Percentiles rank a stretch among this genome's conserved stretches.
Conservation (phyloP, 192 early-diverging fungal species). For the Jimgerdemannia flammicorona region DNA sequence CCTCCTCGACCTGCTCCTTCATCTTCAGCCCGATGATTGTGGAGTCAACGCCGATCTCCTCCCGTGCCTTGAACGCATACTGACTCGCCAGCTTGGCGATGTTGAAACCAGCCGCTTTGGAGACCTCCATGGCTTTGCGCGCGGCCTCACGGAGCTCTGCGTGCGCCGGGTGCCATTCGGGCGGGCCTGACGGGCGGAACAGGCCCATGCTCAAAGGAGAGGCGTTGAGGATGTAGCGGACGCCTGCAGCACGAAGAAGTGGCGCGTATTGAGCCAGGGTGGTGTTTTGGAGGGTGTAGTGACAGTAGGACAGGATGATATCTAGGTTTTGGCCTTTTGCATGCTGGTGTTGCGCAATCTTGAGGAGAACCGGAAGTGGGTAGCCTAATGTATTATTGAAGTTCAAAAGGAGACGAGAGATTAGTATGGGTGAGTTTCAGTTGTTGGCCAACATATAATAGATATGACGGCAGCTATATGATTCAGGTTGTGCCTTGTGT, state of each 20-base stretch:
- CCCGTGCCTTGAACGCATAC: slow-evolving; percentile 38
- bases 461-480: too few species aligned
- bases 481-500: neutral
- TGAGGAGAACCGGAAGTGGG: slow-evolving; percentile 57
- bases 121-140: slow-evolving; percentile 36
- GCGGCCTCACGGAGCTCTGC: slow-evolving; percentile 42
- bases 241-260: slow-evolving; percentile 48
- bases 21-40: slow-evolving; percentile 48
- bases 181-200: slow-evolving; percentile 37
- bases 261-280: slow-evolving; percentile 44
- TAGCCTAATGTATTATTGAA: slow-evolving; percentile 37
- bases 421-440: neutral
- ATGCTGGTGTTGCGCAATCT: slow-evolving; percentile 54
- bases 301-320: slow-evolving; percentile 65
- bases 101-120: slow-evolving; percentile 28
- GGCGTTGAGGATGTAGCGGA: slow-evolving; percentile 58
- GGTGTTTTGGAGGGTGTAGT: slow-evolving; percentile 66
- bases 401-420: neutral
- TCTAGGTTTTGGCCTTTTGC: slow-evolving; percentile 52
- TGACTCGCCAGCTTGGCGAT: slow-evolving; percentile 55
- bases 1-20: slow-evolving; percentile 41
- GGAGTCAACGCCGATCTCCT: slow-evolving; percentile 28
- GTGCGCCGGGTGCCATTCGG: slow-evolving; percentile 72
- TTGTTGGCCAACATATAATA: neutral
- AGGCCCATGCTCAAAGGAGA: slow-evolving; percentile 73